Base-by-base conservation (phyloP, 306 rosid genomes). In the Glycyrrhiza uralensis region DNA sequence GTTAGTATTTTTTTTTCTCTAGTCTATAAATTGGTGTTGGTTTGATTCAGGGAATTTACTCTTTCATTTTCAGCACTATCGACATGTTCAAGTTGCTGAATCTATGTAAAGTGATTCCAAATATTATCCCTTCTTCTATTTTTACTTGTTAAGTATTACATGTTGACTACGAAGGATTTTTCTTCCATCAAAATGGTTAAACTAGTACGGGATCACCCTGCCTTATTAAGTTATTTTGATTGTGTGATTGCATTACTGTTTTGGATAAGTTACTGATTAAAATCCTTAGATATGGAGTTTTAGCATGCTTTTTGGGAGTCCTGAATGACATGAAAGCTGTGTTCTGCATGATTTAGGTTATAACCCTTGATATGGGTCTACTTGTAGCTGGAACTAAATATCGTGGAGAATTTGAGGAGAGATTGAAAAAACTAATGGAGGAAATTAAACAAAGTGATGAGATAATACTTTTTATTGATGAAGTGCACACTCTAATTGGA, bases 381-480 rank as follows among this genome's bases (percentile, higher is more conserved):
- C 97, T 93, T 35, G 98, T 93, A 7, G 98, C 98, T 41, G 98
- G 98, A 71, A 93, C 98, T 56, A 93, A 93, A 81, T 93, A 93
- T 69, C 98, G 98, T 88, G 98, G 98, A 76, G 98, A 93, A 84
- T 93, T 90, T 76, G 98, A 93, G 83, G 98, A 93, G 80, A 87
- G 98, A 51, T 66, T 93, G 49, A 93, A 93, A 89, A 90, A 91
- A 75, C 90, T 93, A 7, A 93, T 93, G 97, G 98, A 93, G 82
- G 98, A 93, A 87, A 87, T 93, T 56, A 91, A 91, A 69, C 98
- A 93, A 85, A 93, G 89, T 83, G 98, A 91, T 44, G 98, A 93
- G 76, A 91, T 91, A 51, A 93, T 93, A 59, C 91, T 93, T 23
- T 93, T 93, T 72, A 89, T 93, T 56, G 96, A 91, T 72, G 97